Evolutionary conservation across 306 rosid genomes (phyloP).

Genomic region (Begonia loranthoides): DNA sequence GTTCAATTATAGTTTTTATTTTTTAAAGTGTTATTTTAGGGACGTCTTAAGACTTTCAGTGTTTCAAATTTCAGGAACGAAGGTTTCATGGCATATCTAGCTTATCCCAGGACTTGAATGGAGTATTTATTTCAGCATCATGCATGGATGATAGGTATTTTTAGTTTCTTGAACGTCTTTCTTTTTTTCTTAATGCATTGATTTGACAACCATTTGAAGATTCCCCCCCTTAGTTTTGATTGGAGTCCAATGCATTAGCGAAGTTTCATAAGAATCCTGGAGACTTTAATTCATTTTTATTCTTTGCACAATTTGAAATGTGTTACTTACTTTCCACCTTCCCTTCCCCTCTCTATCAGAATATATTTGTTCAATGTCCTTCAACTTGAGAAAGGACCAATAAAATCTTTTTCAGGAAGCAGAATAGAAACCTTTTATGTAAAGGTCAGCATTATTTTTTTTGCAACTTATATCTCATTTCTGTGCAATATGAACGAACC

Average conservation of each 20-base stretch:
- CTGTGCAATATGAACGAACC: no score
- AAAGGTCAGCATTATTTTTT: constrained; percentile 36
- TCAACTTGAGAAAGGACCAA: constrained; percentile 84
- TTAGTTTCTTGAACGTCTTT: neutral
- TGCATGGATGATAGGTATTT: constrained; percentile 91
- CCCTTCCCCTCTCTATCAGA: constrained; percentile 27
- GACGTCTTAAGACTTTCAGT: no score
- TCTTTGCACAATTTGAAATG: no score
- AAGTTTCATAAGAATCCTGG: no score
- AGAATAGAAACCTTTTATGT: constrained; percentile 75
- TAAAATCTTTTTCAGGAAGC: constrained; percentile 59
- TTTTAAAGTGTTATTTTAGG: no score
- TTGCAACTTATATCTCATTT: constrained; percentile 7
- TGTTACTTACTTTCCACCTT: neutral
- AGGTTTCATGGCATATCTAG: constrained; percentile 85
- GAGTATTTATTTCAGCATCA: constrained; percentile 69
- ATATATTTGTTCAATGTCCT: constrained; percentile 59
- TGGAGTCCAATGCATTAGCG: no score
- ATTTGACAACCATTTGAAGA: no score
- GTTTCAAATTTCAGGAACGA: constrained; percentile 37
- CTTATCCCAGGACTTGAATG: constrained; percentile 85
- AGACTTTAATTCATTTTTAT: no score
- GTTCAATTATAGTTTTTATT: no score
- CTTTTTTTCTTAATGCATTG: no score
- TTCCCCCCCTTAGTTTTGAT: no score